These are phyloP conservation scores for Raphanus sativus DNA, from an alignment of 345 rosid species.

Conservation along the genomic window DNA sequence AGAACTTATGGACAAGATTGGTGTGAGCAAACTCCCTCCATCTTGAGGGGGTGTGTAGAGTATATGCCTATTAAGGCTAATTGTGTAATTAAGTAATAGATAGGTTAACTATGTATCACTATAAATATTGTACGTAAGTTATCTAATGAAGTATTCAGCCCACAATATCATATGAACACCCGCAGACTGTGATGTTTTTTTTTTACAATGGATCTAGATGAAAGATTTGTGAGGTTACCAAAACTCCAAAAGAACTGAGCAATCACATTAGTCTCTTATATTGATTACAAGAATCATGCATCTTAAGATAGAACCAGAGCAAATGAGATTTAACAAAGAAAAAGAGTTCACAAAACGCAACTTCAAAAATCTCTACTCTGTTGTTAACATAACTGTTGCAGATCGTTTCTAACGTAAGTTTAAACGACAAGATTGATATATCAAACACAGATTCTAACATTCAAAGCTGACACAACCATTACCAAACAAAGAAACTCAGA, in stretches of 20 bases:
- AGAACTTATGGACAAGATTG: no score
- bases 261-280: neutral
- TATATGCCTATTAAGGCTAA: no score
- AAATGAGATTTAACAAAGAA: neutral
- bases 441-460: neutral
- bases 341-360: neutral
- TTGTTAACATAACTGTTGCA: neutral
- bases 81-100: no score
- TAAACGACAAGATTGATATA: neutral
- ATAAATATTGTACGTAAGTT: no score
- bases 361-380: neutral
- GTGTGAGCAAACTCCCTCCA: no score
- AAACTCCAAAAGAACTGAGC: no score
- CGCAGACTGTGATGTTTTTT: neutral
- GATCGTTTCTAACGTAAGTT: neutral
- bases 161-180: slow-evolving; percentile 47
- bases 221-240: neutral
- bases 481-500: slow-evolving; percentile 22
- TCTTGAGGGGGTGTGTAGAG: no score
- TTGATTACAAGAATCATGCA: neutral
- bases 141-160: no score
- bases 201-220: neutral
- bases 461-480: neutral
- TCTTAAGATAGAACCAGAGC: neutral
- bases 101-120: no score